Conservation (phyloP, 306 rosid species). For the Senna tora region DNA sequence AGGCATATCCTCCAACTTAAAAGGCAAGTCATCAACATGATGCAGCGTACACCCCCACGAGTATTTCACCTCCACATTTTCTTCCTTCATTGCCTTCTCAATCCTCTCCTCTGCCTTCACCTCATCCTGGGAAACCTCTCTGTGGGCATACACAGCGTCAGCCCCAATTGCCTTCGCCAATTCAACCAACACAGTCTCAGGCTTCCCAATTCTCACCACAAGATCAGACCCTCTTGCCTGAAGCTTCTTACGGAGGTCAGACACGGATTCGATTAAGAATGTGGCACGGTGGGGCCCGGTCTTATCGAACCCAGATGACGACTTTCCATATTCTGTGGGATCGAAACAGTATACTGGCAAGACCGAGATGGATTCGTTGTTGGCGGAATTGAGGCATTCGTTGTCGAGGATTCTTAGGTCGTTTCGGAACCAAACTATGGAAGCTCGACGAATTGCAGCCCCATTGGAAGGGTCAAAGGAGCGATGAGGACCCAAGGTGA, state of each 20-base stretch:
- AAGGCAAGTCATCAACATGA: conserved; percentile 87
- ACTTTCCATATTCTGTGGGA: conserved; percentile 84
- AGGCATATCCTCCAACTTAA: conserved; percentile 86
- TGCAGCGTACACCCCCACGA: conserved; percentile 95
- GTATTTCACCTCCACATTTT: conserved; percentile 84
- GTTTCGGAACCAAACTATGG: conserved; percentile 88
- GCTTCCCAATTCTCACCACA: conserved; percentile 82
- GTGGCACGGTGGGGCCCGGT: conserved; percentile 79
- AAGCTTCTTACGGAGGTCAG: conserved; percentile 74
- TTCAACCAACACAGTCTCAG: conserved; percentile 74
- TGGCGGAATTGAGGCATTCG: conserved; percentile 76
- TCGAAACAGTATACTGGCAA: conserved; percentile 94
- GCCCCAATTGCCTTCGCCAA: conserved; percentile 89
- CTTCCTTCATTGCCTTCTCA: conserved; percentile 79
- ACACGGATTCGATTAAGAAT: conserved; percentile 77
- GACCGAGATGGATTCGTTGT: conserved; percentile 77
- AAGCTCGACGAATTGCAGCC: conserved; percentile 80
- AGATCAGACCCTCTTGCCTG: conserved; percentile 86
- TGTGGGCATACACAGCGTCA: conserved; percentile 71
- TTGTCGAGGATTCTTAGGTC: conserved; percentile 88
- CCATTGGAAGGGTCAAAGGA: conserved; percentile 81
- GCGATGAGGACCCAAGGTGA: conserved; percentile 68
- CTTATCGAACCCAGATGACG: conserved; percentile 86
- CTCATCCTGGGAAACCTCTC: conserved; percentile 89
- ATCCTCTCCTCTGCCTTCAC: conserved; percentile 79